phyloP scores from a whole-genome alignment of 371 early-diverging fungal species.

The Mortierella sp. region DNA sequence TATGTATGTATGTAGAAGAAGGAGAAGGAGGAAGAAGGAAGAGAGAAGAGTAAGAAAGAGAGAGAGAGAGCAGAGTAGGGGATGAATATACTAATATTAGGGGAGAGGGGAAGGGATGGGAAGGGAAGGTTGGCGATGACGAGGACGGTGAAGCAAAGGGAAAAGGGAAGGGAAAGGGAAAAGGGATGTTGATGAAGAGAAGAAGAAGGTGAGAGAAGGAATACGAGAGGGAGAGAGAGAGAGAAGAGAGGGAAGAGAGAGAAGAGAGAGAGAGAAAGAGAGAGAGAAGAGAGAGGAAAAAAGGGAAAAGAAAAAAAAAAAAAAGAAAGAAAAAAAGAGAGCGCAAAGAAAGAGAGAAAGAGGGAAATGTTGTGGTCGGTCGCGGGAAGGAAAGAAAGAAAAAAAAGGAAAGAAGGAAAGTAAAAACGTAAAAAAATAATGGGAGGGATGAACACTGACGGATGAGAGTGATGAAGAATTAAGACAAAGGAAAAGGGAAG shows the following conservation, averaged over 20 bases:
- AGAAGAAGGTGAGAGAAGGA: background rate
- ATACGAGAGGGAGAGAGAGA: background rate
- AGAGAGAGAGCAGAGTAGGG: background rate
- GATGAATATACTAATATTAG: background rate
- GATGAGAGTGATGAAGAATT: no score
- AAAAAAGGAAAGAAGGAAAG: background rate
- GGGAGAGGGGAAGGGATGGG: background rate
- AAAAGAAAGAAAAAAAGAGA: background rate
- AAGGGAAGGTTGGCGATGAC: background rate
- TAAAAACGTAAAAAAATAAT: no score
- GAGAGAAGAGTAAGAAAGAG: background rate
- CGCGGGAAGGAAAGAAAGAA: background rate
- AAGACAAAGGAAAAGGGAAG: no score
- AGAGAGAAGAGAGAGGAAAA: background rate
- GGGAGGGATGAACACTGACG: no score
- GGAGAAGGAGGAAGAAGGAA: conserved; percentile 1
- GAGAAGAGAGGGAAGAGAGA: background rate
- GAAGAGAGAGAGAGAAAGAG: conserved; percentile 1
- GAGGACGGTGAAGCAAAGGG: background rate
- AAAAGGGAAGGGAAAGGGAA: background rate
- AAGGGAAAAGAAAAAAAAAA: background rate
- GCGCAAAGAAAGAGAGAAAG: background rate
- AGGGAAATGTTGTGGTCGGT: background rate
- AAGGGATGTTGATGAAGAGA: background rate
- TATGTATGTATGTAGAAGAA: background rate